Evolutionary conservation across 352 stramenopile species (phyloP), one percentile per base, ranked within the genome.

Genomic region (Achlya hypogyna): DNA sequence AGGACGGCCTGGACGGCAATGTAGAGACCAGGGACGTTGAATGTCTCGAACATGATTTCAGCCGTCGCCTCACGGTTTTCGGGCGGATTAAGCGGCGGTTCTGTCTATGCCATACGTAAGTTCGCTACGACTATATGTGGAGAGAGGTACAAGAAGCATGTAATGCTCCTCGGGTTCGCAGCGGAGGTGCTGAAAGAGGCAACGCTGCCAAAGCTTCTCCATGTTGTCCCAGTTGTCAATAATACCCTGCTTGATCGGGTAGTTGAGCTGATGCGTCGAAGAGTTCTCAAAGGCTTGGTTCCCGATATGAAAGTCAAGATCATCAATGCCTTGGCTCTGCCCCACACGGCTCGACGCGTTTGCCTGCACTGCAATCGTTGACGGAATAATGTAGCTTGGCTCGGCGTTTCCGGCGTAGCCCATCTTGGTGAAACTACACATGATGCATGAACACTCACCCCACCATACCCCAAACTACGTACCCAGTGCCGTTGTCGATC

Each of bases 31-130:
- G 93, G 93, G 2, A 98, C 93, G 72, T 98, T 98, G 72, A 98
- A 98, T 28, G 93, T 98, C 77, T 98, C 93, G 65, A 98, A 98
- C 91, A 98, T 98, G 75, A 98, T 96, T 79, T 98, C 92, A 34
- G 91, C 94, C 32, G 93, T 98, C 56, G 92, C 89, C 71, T 98
- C 94, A 42, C 89, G 80, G 77, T 98, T 98, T 79, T 98, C 95
- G 0, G 92, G 93, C 16, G 94, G 95, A 74, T 98, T 98, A 5
- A 97, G 75, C 10, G 91, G 90, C 34, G 91, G 88, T 70, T 98
- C 93, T 23, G 93, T 98, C 28, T 87, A 68, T n/a, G 88, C 27
- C 23, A 34, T 16, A 34, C 16, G 23, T 20, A 49, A 49, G n/a
- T n/a, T n/a, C n/a, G n/a, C n/a, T n/a, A n/a, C n/a, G n/a, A n/a